These are phyloP conservation scores for Parsonsia alboflavescens DNA, from an alignment of 257 asterid species.

Conservation along the genomic window DNA sequence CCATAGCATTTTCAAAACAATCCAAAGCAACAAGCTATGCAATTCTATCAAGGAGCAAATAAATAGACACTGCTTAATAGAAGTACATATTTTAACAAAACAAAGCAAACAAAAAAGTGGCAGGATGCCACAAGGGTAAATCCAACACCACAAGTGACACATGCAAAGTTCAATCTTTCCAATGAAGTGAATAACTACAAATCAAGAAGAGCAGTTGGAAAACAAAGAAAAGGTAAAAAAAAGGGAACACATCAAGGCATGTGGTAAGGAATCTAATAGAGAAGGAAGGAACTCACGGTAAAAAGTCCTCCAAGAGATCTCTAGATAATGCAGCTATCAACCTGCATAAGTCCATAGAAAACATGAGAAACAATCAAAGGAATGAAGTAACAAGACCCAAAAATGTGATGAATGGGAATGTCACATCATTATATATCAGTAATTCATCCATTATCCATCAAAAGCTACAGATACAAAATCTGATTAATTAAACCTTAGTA, in stretches of 20 bases:
- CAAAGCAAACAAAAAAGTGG: neutral
- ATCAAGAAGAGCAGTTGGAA: neutral
- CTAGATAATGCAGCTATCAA: conserved; percentile 81
- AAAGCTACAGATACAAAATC: neutral
- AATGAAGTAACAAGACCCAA: neutral
- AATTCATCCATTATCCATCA: neutral
- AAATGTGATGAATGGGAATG: neutral
- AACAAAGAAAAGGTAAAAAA: neutral
- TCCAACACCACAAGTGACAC: neutral
- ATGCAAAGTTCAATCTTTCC: neutral
- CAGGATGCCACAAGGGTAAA: neutral
- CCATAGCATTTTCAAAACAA: neutral
- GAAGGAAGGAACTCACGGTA: conserved; percentile 57
- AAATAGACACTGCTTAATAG: neutral
- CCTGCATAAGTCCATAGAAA: conserved; percentile 36
- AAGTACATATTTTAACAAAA: neutral
- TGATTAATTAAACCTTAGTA: neutral
- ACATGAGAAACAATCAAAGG: conserved; percentile 10
- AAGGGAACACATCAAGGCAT: neutral
- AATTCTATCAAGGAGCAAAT: neutral
- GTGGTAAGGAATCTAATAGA: neutral
- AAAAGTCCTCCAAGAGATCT: conserved; percentile 74
- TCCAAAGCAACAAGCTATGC: neutral
- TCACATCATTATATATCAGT: no score
- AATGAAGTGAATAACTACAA: neutral